Evolutionary conservation across 148 eudicot species (phyloP).

Genomic region (Persicaria maculosa): DNA sequence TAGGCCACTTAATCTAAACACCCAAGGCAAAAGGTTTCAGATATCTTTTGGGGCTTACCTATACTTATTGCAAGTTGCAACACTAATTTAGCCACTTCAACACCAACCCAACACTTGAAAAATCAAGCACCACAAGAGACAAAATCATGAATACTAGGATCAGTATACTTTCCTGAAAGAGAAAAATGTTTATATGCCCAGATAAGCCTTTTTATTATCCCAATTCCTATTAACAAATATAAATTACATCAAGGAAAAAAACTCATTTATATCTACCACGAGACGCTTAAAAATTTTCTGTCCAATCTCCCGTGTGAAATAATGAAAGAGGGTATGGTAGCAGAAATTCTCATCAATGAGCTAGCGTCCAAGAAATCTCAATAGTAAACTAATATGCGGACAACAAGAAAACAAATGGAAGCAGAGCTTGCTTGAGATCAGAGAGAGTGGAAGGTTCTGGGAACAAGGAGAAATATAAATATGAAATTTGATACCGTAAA

Average conservation of each 20-base stretch:
- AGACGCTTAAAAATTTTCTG: neutral
- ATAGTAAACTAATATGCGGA: neutral
- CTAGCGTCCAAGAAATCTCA: neutral
- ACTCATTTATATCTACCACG: neutral
- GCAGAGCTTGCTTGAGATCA: neutral
- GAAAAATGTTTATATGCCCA: neutral
- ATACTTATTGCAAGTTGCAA: neutral
- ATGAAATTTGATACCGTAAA: neutral
- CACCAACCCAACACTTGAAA: neutral
- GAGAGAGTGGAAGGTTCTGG: neutral
- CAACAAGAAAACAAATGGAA: neutral
- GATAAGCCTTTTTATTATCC: neutral
- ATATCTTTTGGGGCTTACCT: neutral
- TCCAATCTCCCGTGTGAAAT: neutral
- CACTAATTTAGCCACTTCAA: neutral
- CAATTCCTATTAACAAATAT: neutral
- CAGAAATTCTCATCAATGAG: neutral
- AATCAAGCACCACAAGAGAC: slow-evolving; percentile 2
- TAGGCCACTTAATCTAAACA: slow-evolving; percentile 1
- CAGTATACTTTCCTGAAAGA: neutral
- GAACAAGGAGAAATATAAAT: neutral
- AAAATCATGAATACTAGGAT: neutral
- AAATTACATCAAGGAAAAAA: neutral
- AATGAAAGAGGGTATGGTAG: neutral
- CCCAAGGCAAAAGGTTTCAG: neutral